phyloP scores from a whole-genome alignment of 2,329 filamentous ascomycete genomes.

The Westerdykella aurantiaca region DNA sequence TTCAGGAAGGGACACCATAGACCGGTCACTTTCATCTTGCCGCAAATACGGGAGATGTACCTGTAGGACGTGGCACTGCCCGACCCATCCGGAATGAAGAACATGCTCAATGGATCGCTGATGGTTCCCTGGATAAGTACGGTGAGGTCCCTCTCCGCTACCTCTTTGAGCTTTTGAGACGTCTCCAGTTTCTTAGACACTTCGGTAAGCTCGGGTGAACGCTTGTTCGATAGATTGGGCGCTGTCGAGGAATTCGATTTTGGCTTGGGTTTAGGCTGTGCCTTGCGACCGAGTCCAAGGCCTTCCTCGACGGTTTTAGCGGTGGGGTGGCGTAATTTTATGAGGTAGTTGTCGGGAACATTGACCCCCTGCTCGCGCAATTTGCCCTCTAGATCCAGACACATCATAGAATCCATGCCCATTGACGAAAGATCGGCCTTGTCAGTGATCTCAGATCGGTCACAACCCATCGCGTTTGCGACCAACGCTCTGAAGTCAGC shows the following conservation, averaged over 20 bases:
- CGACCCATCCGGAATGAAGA: slow-evolving; percentile 49
- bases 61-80: slow-evolving; percentile 64
- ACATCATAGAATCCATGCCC: slow-evolving; percentile 52
- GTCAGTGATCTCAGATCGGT: slow-evolving; percentile 50
- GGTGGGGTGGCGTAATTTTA: slow-evolving; percentile 31
- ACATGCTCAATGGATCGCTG: slow-evolving; percentile 52
- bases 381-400: slow-evolving; percentile 46
- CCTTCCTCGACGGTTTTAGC: slow-evolving; percentile 61
- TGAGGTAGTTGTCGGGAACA: slow-evolving; percentile 50
- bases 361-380: slow-evolving; percentile 48
- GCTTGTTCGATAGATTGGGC: slow-evolving; percentile 22
- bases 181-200: slow-evolving; percentile 44
- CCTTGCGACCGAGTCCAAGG: slow-evolving; percentile 54
- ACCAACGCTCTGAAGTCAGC: slow-evolving; percentile 29
- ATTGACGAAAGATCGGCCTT: slow-evolving; percentile 57
- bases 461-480: slow-evolving; percentile 59
- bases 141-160: slow-evolving; percentile 46
- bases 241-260: slow-evolving; percentile 20
- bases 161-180: slow-evolving; percentile 5
- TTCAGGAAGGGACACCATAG: slow-evolving; percentile 69
- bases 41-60: slow-evolving; percentile 50
- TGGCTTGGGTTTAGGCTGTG: slow-evolving; percentile 37
- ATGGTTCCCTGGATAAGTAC: slow-evolving; percentile 54
- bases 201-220: slow-evolving; percentile 40
- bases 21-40: slow-evolving; percentile 48